Evolutionary conservation across 2,329 filamentous ascomycete species (phyloP).

Genomic region (Colletotrichum graminicola): DNA sequence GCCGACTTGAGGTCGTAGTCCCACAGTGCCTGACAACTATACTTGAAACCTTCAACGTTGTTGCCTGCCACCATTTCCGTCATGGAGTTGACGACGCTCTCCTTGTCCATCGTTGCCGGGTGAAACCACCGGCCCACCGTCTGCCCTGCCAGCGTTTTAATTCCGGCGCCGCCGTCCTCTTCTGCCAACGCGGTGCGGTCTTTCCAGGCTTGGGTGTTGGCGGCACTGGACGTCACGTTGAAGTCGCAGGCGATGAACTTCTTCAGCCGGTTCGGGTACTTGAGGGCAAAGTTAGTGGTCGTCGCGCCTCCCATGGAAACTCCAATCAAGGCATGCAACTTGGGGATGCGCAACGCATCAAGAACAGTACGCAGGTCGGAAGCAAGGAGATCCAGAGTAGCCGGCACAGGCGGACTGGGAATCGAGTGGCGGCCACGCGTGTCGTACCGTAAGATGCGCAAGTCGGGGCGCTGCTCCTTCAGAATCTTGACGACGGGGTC

Average conservation of each 20-base stretch:
- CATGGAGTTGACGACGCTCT: constrained; percentile 66
- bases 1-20: constrained; percentile 74
- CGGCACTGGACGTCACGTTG: constrained; percentile 76
- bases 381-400: constrained; percentile 74
- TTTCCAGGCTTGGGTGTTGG: constrained; percentile 84
- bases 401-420: constrained; percentile 61
- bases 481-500: constrained; percentile 77
- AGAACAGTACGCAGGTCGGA: constrained; percentile 76
- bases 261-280: constrained; percentile 68
- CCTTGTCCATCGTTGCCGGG: constrained; percentile 60
- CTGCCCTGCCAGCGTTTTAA: constrained; percentile 73
- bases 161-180: constrained; percentile 66
- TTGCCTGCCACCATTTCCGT: constrained; percentile 78
- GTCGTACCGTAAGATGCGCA: constrained; percentile 83
- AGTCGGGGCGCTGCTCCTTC: constrained; percentile 68
- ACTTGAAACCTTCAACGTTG: constrained; percentile 75
- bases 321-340: constrained; percentile 76
- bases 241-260: constrained; percentile 83
- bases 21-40: constrained; percentile 77
- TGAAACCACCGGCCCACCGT: constrained; percentile 88
- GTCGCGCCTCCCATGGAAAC: constrained; percentile 88
- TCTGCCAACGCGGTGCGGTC: constrained; percentile 79
- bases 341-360: constrained; percentile 75
- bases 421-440: constrained; percentile 74
- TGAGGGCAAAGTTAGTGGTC: constrained; percentile 77